Evolutionary conservation across 495 filamentous ascomycete species (phyloP).

Genomic region (Penicillium crystallinum): DNA sequence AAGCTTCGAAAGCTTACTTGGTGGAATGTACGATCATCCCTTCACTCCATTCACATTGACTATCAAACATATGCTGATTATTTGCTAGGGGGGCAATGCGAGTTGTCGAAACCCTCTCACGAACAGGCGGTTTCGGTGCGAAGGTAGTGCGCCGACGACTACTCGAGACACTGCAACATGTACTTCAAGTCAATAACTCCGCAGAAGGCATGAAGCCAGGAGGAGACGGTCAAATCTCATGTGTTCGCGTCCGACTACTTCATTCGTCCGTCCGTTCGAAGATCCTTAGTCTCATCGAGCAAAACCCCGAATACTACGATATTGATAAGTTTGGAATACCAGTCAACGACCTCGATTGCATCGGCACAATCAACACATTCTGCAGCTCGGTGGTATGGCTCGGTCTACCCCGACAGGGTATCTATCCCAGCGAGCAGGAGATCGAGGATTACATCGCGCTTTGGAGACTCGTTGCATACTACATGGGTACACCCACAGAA

Average conservation of each 20-base stretch:
- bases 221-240: constrained; percentile 61
- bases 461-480: constrained; percentile 68
- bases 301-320: constrained; percentile 59
- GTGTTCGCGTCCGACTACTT: constrained; percentile 68
- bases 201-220: constrained; percentile 62
- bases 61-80: constrained; percentile 8
- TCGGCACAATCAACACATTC: constrained; percentile 66
- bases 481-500: constrained; percentile 63
- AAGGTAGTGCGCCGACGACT: constrained; percentile 64
- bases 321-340: constrained; percentile 56
- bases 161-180: constrained; percentile 71
- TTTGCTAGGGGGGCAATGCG: constrained; percentile 43
- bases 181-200: constrained; percentile 64
- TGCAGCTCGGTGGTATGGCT: constrained; percentile 62
- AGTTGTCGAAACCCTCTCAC: constrained; percentile 67
- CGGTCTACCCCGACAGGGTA: constrained; percentile 65
- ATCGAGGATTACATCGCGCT: constrained; percentile 65
- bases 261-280: constrained; percentile 65
- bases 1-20: constrained; percentile 37
- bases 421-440: constrained; percentile 59
- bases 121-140: constrained; percentile 73
- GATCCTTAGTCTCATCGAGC: constrained; percentile 53
- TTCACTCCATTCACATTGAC: not conserved
- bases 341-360: constrained; percentile 69
- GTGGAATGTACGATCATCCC: constrained; percentile 32